phyloP scores from a whole-genome alignment of 495 filamentous ascomycete genomes.

The Aspergillus ostianus region DNA sequence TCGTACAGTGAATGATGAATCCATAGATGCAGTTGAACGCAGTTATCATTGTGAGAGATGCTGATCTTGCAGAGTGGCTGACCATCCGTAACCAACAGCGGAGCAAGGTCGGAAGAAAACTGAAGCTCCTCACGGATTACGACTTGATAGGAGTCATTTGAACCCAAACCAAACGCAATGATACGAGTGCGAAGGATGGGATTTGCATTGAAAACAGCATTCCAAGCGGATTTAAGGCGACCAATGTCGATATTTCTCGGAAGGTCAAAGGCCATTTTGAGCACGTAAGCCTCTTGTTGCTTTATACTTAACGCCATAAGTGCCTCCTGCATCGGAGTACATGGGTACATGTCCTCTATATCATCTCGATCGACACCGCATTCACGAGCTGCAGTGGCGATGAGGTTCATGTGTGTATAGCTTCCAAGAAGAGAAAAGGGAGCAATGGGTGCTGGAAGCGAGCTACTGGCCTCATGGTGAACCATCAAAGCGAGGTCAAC shows the following conservation, averaged over 20 bases:
- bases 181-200: slow-evolving; percentile 46
- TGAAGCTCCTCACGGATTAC: slow-evolving; percentile 17
- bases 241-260: slow-evolving; percentile 25
- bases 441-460: background rate
- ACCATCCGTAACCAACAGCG: background rate
- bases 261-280: slow-evolving; percentile 28
- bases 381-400: background rate
- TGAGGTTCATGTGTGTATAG: background rate
- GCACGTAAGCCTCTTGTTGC: slow-evolving; percentile 29
- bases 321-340: slow-evolving; percentile 60
- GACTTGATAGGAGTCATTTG: slow-evolving; percentile 35
- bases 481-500: background rate
- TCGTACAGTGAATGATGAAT: slow-evolving; percentile 1
- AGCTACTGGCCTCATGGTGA: background rate
- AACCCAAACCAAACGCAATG: slow-evolving; percentile 17
- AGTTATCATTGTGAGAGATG: background rate
- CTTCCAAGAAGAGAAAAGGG: background rate
- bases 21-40: background rate
- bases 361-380: too few species aligned
- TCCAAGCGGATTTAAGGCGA: slow-evolving; percentile 41
- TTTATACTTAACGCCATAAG: slow-evolving; percentile 49
- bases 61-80: background rate
- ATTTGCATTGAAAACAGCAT: slow-evolving; percentile 21
- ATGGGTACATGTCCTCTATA: slow-evolving; percentile 61
- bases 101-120: background rate